These are phyloP conservation scores for Solanum hybrid DNA, from an alignment of 305 asterid genomes.

Conservation along the genomic window DNA sequence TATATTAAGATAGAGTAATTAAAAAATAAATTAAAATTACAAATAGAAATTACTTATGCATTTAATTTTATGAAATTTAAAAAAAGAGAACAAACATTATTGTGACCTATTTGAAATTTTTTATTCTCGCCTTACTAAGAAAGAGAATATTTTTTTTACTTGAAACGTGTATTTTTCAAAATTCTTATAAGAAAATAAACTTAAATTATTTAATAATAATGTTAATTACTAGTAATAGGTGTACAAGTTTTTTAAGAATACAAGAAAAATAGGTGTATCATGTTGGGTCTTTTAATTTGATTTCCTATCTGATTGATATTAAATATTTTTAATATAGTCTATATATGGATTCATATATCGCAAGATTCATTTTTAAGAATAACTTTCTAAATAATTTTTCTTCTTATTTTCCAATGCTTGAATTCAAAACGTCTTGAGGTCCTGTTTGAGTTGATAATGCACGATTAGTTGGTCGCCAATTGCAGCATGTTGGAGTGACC, in stretches of 20 bases:
- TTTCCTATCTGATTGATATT: neutral
- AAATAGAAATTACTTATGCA: neutral
- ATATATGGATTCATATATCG: too few species aligned
- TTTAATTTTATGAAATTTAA: neutral
- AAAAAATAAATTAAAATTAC: neutral
- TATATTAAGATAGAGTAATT: neutral
- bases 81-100: neutral
- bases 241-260: neutral
- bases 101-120: neutral
- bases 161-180: neutral
- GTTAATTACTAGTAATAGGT: neutral
- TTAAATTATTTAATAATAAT: neutral
- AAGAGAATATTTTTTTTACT: neutral
- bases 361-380: too few species aligned
- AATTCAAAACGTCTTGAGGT: neutral
- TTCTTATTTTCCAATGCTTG: rapidly evolving
- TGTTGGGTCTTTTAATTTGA: neutral
- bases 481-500: neutral
- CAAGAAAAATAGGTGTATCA: neutral
- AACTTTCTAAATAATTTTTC: too few species aligned
- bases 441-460: neutral
- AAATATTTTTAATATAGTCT: too few species aligned
- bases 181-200: neutral
- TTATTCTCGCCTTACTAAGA: neutral
- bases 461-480: neutral